These are phyloP conservation scores for Phlebopus sp. DNA, from an alignment of 1,284 basidiomycete genomes.

Conservation along the genomic window DNA sequence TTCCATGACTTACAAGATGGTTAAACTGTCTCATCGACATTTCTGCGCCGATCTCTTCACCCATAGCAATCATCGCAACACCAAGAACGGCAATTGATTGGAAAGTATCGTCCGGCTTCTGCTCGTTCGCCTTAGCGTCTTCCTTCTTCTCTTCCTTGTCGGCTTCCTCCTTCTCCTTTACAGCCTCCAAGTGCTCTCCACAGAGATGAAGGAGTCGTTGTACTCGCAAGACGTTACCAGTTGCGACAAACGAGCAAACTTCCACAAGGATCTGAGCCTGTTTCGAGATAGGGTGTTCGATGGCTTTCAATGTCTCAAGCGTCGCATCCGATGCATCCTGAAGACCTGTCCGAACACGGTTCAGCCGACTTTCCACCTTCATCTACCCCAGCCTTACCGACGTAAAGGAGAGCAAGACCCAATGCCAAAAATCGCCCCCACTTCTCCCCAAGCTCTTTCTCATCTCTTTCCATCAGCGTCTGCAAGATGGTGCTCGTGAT, in stretches of 20 bases:
- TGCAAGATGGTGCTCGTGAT: conserved; percentile 89
- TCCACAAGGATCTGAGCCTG: conserved; percentile 93
- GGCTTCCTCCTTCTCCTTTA: conserved; percentile 53
- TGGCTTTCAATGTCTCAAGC: conserved; percentile 92
- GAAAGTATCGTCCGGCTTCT: conserved; percentile 73
- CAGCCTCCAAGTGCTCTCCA: conserved; percentile 81
- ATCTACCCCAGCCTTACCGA: conserved; percentile 54
- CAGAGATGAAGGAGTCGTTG: conserved; percentile 94
- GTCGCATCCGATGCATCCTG: conserved; percentile 95
- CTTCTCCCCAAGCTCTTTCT: conserved; percentile 80
- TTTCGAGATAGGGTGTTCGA: conserved; percentile 90
- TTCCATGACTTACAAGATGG: conserved; percentile 66
- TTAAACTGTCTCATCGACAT: conserved; percentile 96
- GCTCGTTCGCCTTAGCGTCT: conserved; percentile 51
- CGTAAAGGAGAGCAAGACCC: conserved; percentile 88
- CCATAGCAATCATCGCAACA: conserved; percentile 95
- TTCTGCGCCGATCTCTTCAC: conserved; percentile 96
- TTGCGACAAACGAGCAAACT: conserved; percentile 93
- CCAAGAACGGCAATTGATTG: conserved; percentile 94
- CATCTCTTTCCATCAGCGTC: conserved; percentile 86
- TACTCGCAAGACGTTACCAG: conserved; percentile 93
- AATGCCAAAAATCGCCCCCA: conserved; percentile 93
- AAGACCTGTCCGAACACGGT: conserved; percentile 50
- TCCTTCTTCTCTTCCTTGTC: conserved; percentile 53
- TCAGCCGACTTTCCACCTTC: conserved; percentile 5